These are phyloP conservation scores for Alternaria infectoria DNA, from an alignment of 2,329 filamentous ascomycete genomes.

Conservation along the genomic window DNA sequence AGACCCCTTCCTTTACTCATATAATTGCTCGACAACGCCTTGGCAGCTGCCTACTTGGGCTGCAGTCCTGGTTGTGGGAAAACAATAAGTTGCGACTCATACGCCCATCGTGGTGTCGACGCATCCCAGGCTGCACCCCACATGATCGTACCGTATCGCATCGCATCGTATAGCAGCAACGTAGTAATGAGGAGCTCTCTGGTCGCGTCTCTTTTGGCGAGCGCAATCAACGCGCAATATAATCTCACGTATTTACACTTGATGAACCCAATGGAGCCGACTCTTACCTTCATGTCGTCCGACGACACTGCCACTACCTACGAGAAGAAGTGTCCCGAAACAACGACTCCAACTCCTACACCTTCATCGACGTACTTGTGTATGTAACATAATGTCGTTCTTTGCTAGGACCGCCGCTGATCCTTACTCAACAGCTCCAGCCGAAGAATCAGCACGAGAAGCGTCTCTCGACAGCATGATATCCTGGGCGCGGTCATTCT, in stretches of 20 bases:
- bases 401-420: background rate
- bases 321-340: background rate
- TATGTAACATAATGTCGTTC: background rate
- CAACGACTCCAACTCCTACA: background rate
- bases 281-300: background rate
- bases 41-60: background rate
- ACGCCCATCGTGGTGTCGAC: background rate
- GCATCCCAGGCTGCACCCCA: background rate
- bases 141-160: background rate
- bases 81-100: background rate
- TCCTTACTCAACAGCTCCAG: background rate
- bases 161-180: background rate
- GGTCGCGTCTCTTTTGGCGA: background rate
- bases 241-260: slow-evolving; percentile 5
- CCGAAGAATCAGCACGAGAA: background rate
- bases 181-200: background rate
- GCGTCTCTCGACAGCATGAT: background rate
- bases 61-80: background rate
- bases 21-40: background rate
- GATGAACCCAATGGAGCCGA: background rate
- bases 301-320: slow-evolving; percentile 13
- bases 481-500: background rate
- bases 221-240: background rate
- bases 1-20: background rate
- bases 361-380: slow-evolving; percentile 40